phyloP scores from a whole-genome alignment of 2,329 filamentous ascomycete species.

The Rhynchosporium graminicola region DNA sequence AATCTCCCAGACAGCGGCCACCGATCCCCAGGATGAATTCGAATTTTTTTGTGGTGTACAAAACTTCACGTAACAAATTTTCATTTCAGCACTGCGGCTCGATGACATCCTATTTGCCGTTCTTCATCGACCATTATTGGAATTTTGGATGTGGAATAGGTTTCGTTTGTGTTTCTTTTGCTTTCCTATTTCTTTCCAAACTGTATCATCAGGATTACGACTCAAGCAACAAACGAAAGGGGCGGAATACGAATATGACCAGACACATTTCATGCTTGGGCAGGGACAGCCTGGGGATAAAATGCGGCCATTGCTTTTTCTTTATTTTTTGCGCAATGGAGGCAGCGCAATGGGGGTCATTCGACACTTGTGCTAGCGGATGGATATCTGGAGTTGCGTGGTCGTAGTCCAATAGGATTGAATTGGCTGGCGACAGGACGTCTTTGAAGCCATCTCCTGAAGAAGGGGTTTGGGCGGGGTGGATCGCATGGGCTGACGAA shows the following conservation, averaged over 20 bases:
- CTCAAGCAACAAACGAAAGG: conserved; percentile 23
- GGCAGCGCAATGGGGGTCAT: background rate
- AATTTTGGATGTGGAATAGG: conserved; percentile 19
- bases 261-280: conserved; percentile 27
- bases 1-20: conserved; percentile 21
- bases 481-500: conserved; percentile 11
- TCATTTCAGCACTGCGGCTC: conserved; percentile 27
- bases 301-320: conserved; percentile 17
- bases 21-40: conserved; percentile 24
- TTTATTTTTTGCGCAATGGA: background rate
- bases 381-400: conserved; percentile 14
- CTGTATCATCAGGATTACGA: conserved; percentile 37
- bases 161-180: conserved; percentile 25
- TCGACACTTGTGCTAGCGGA: conserved; percentile 17
- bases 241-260: conserved; percentile 30
- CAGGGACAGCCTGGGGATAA: conserved; percentile 21
- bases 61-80: conserved; percentile 32
- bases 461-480: conserved; percentile 5
- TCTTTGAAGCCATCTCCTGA: background rate
- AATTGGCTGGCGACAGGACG: background rate
- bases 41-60: conserved; percentile 35
- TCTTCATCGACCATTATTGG: conserved; percentile 1
- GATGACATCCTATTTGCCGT: conserved; percentile 9
- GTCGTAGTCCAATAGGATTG: conserved; percentile 8
- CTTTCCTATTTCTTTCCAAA: conserved; percentile 30